Base-by-base conservation (phyloP, 805 yeast genomes). In the Metschnikowia orientalis region DNA sequence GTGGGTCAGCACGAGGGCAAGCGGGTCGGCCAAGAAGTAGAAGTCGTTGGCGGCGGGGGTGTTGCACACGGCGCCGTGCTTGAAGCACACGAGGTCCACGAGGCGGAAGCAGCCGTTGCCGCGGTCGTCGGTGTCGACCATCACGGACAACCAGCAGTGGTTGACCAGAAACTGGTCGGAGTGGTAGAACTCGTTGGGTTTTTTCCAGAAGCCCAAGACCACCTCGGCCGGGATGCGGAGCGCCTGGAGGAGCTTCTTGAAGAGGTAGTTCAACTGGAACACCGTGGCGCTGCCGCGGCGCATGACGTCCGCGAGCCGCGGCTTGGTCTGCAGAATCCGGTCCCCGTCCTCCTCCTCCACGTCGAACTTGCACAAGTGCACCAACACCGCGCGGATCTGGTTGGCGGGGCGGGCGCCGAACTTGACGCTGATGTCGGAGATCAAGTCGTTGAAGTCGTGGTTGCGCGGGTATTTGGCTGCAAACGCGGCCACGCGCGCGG, bases 111-210 rank as follows among this genome's bases (percentile, higher is more conserved):
- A 23, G 2, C 50, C 50, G 32, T 42, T 39, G n/a, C 44, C 42
- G 5, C 40, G 30, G 7, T 28, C 37, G 10, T 52, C 83, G 82
- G 23, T 79, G 79, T 85, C 81, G 10, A 88, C 58, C 21, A 81
- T 55, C 1, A 88, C 78, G 1, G 95, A 77, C 35, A 87, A 70
- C 98, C 98, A 92, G 35, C 84, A 77, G 57, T 92, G 98, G 49
- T 88, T 86, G 22, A 79, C 42, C 68, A 72, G 68, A 28, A 69
- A 67, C 26, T 76, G 68, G 38, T 67, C 71, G 38, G 63, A 62
- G 38, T 66, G 74, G 40, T 72, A 71, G 30, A 68, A 61, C 34
- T 71, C 79, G 41, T 78, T 78, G 6, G 95, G 95, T 16, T 79
- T 74, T 52, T 89, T 86, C 61, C 89, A 70, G 50, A 83, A 84